Evolutionary conservation across 495 filamentous ascomycete species (phyloP), one percentile per base, ranked within the genome.

Genomic region (Penicillium bovifimosum): DNA sequence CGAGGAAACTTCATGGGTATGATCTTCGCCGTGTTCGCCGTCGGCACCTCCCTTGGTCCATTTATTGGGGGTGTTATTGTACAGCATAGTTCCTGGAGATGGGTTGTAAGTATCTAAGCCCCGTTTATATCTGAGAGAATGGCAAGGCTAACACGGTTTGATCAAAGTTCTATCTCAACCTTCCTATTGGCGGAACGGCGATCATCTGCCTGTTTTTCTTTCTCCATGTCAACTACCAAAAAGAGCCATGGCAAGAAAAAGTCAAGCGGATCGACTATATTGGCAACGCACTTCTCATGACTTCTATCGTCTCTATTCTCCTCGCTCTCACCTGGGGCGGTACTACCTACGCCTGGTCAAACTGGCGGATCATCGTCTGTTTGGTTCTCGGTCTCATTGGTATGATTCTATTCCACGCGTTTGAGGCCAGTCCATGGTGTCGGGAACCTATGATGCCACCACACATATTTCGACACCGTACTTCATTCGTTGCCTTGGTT

Each of bases 241-340:
- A 29, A 8, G 8, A 4, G 8, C 28, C 28, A 4, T 29, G 8
- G 5, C 4, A 5, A 8, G 1, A 62, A 20, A 70, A 70, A 55
- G 43, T 78, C 6, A 39, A 39, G 9, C 56, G 49, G 6, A 64
- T 82, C 16, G 81, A 86, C 60, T 82, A 71, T 69, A 17, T 77
- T 10, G 80, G 82, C 0, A 67, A 68, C 20, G 39, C 68, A 0
- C 2, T 83, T 5, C 77, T 85, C 58, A 64, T 79, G 2, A 66
- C 60, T 8, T 63, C 71, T 0, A 64, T 62, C 0, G 62, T 74
- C 7, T 55, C 67, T 2, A 67, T 84, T 36, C 62, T 85, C 20
- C 63, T 81, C 9, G 72, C 71, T 0, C 33, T 84, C 3, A 70
- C 71, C 0, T 82, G 72, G 69, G 82, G 69, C 3, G 81, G 79